A percentile compares a stretch with the other conserved stretches of the same genome.
phyloP scores from a whole-genome alignment of 139 green algal species.

The Ostreobium quekettii region DNA sequence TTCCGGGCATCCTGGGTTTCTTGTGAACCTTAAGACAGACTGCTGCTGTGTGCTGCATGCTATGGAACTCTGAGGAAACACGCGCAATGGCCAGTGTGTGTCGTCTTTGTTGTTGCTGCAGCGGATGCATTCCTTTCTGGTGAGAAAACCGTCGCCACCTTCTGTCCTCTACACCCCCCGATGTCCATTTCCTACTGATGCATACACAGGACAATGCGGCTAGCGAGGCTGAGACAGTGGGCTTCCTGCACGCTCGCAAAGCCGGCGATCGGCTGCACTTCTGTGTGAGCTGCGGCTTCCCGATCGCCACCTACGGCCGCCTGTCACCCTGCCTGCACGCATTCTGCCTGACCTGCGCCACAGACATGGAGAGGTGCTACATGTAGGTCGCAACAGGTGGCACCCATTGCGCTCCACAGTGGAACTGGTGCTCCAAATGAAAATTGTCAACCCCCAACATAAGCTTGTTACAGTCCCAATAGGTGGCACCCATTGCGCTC shows the following conservation, averaged over 20 bases:
- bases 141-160: no score
- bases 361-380: constrained; percentile 52
- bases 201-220: no score
- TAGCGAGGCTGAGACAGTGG: background rate
- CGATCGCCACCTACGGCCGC: constrained; percentile 56
- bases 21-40: no score
- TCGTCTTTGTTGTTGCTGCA: no score
- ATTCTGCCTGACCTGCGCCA: constrained; percentile 61
- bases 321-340: constrained; percentile 64
- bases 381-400: constrained; percentile 43
- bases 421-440: background rate
- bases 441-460: background rate
- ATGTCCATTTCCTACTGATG: no score
- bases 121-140: no score
- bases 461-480: background rate
- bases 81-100: no score
- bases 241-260: background rate
- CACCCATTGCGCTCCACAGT: background rate
- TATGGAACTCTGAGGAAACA: no score
- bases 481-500: background rate
- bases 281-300: constrained; percentile 56
- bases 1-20: no score
- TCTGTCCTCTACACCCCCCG: no score
- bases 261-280: constrained; percentile 46
- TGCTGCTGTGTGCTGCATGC: no score